Base-by-base conservation (phyloP, 1,139 yeast genomes). In the Meyerozyma carpophila region DNA sequence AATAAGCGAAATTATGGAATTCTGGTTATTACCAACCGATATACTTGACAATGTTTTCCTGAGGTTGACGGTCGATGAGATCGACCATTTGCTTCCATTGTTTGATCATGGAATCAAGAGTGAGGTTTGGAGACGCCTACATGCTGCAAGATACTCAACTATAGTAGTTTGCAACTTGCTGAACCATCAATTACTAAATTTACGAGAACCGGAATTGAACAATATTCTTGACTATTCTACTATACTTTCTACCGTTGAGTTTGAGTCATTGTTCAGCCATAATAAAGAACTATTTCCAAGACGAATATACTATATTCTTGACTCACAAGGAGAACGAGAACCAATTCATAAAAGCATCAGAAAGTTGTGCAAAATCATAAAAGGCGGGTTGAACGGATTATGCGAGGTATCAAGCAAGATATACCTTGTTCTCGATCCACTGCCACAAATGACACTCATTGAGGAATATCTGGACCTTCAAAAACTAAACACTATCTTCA, bases 261-360 rank as follows among this genome's bases (percentile, higher is more conserved):
- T 31, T 31, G 34, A 31, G 16, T 14, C 20, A 9, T 13, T 31
- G 10, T 31, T 13, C 16, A 31, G 10, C 34, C 3, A 13, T 27
- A n/a, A 27, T 3, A n/a, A 27, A 11, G 29, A 27, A 27, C 2
- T 11, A n/a, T 11, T 7, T 11, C 13, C 29, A 5, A 27, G 13
- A 27, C 11, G 29, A 27, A 27, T 27, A 27, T 27, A 27, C 29
- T 44, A 41, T 18, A 41, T 43, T 8, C 42, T 46, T 36, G 47
- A 45, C 24, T 41, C 43, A 21, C 26, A 41, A 11, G 36, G 29
- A 11, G 34, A 41, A 9, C 32, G 31, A n/a, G 36, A 39, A 27
- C 39, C 46, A 2, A 32, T 45, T 26, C 43, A 37, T 32, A 45
- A 41, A 28, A 40, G 43, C 8, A 36, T 45, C 36, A 38, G 48